These are phyloP conservation scores for Geotrichum citri-aurantii DNA, from an alignment of 1,139 yeast genomes.

Conservation along the genomic window DNA sequence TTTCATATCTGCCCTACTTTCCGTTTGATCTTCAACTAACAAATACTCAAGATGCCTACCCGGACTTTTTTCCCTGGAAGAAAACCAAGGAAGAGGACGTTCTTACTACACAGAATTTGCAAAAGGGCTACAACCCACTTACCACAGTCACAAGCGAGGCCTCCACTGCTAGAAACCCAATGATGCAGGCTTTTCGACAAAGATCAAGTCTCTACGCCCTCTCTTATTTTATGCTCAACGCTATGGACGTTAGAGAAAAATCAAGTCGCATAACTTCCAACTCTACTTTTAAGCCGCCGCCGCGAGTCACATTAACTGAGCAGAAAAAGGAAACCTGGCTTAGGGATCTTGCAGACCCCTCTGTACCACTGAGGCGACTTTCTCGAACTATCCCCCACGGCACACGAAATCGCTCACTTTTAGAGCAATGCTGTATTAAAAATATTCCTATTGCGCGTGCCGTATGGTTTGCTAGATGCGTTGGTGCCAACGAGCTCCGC, in stretches of 20 bases:
- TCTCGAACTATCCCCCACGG: constrained; percentile 91
- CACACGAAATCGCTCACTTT: constrained; percentile 59
- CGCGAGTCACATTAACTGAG: constrained; percentile 83
- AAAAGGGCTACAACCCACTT: constrained; percentile 54
- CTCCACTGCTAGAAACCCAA: constrained; percentile 27
- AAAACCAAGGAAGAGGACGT: constrained; percentile 48
- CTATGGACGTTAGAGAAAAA: constrained; percentile 60
- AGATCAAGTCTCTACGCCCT: constrained; percentile 55
- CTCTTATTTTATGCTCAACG: constrained; percentile 56
- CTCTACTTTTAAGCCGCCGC: constrained; percentile 67
- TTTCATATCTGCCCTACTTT: neutral
- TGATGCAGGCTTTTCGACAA: constrained; percentile 35
- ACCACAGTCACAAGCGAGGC: constrained; percentile 53
- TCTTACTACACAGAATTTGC: constrained; percentile 45
- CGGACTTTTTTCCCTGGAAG: constrained; percentile 78
- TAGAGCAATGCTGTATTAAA: constrained; percentile 65
- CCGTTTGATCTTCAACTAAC: neutral
- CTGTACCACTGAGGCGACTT: constrained; percentile 58
- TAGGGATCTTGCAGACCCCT: constrained; percentile 63
- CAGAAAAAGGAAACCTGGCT: constrained; percentile 83
- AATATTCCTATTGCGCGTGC: constrained; percentile 72
- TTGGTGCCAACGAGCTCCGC: constrained; percentile 73
- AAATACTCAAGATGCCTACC: constrained; percentile 41
- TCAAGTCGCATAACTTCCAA: constrained; percentile 55
- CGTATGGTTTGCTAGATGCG: constrained; percentile 84